Conservation (phyloP, 192 early-diverging fungal species). For the Coemansia sp. region DNA sequence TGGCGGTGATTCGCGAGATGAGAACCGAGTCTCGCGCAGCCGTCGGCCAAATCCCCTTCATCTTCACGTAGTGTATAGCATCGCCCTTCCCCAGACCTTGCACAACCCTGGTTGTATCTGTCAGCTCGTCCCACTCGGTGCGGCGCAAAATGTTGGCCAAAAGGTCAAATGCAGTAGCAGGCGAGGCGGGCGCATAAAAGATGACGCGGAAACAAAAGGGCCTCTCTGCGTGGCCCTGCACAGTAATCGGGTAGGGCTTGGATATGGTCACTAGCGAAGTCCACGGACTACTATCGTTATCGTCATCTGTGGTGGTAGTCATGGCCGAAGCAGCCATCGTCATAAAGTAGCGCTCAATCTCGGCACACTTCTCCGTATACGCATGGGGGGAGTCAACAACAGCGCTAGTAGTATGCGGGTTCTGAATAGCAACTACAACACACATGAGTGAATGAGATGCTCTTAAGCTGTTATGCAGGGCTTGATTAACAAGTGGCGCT, state of each 20-base stretch:
- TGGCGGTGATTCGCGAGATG: constrained; percentile 37
- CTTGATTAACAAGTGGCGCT: constrained; percentile 5
- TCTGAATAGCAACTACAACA: not conserved
- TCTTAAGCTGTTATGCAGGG: not conserved
- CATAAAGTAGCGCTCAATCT: constrained; percentile 36
- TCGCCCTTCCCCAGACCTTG: constrained; percentile 37
- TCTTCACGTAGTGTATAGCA: constrained; percentile 51
- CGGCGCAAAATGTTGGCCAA: constrained; percentile 43
- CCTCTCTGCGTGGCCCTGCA: constrained; percentile 39
- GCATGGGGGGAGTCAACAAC: too few species aligned
- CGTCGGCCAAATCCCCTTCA: constrained; percentile 55
- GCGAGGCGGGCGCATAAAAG: constrained; percentile 36
- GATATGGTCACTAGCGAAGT: constrained; percentile 17
- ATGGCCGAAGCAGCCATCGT: constrained; percentile 18
- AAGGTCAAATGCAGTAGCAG: constrained; percentile 50
- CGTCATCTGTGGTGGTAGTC: not conserved
- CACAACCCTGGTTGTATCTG: constrained; percentile 36
- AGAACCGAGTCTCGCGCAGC: constrained; percentile 53
- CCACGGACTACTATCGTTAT: constrained; percentile 20
- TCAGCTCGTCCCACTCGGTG: constrained; percentile 55
- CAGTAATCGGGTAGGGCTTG: constrained; percentile 39
- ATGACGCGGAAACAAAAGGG: constrained; percentile 50
- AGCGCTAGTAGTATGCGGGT: not conserved
- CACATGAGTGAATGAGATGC: not conserved
- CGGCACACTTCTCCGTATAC: constrained; percentile 29